Evolutionary conservation across 2,329 filamentous ascomycete species (phyloP), one percentile per base, ranked within the genome.

Genomic region (Colletotrichum limetticola): DNA sequence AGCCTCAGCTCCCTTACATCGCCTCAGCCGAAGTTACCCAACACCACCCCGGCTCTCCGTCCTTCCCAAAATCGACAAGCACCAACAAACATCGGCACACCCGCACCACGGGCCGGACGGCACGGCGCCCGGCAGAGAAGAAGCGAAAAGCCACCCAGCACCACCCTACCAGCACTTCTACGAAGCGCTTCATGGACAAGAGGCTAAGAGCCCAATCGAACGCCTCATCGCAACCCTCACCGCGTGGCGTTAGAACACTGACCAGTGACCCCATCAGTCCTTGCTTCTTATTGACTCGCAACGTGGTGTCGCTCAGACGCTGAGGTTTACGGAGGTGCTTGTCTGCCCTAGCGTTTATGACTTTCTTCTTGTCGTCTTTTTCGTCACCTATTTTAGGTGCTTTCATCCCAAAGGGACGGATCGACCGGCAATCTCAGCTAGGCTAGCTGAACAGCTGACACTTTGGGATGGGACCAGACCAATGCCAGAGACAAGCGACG

Each of bases 61-160:
- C 58, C 16, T 55, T 57, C 24, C 26, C 16, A 30, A 61, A 30
- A 28, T 7, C 32, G 16, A 42, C 16, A 60, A 63, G 60, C 61
- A 19, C 46, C 59, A 49, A 57, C 57, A 26, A 55, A 5, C 11
- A 22, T 22, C 66, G 30, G 58, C 32, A 49, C 53, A 65, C 53
- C 37, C 60, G 57, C 64, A 32, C 16, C 26, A 16, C 24, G 66
- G 46, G 42, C 59, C 66, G 55, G 22, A 57, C 60, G 46, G 60
- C 59, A 69, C 70, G 46, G 66, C 46, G 55, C 32, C 42, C 66
- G 53, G 52, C 57, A 68, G 46, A 24, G 19, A 28, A 11, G 24
- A 11, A 30, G 11, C 28, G 19, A 53, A n/a, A n/a, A 46, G 24
- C 53, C 22, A 56, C 16, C 37, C 37, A 42, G 3, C 37, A 42